These are phyloP conservation scores for Flaveria bidentis DNA, from an alignment of 129 eudicot genomes.

Conservation along the genomic window DNA sequence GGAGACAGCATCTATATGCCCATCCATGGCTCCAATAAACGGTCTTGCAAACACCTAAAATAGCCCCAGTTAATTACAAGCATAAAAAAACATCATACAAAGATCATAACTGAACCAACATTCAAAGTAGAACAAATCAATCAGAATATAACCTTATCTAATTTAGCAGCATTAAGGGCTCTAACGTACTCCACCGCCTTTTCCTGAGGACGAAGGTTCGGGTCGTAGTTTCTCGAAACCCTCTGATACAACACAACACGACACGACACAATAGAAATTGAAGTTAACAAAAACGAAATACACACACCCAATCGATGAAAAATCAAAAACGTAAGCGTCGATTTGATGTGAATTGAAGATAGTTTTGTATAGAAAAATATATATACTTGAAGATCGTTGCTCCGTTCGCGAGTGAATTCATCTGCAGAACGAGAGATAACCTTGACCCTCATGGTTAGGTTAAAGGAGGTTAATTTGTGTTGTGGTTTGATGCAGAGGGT, in stretches of 20 bases:
- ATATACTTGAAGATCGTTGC: slow-evolving; percentile 92
- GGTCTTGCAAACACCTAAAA: slow-evolving; percentile 86
- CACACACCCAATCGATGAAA: not conserved
- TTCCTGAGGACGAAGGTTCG: slow-evolving; percentile 82
- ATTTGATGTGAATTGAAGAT: too few relatives aligned
- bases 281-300: not conserved
- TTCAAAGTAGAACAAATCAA: not conserved
- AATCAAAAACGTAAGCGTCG: not conserved
- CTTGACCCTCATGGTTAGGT: slow-evolving; percentile 73
- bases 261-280: not conserved
- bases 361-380: too few relatives aligned
- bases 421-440: slow-evolving; percentile 86
- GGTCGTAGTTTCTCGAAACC: slow-evolving; percentile 78
- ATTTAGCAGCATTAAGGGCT: slow-evolving; percentile 90
- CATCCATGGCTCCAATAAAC: slow-evolving; percentile 94
- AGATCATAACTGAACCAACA: not conserved
- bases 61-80: not conserved
- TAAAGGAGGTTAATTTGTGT: not conserved
- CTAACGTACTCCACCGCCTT: slow-evolving; percentile 93
- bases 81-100: not conserved
- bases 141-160: slow-evolving; percentile 61
- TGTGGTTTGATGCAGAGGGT: too few relatives aligned
- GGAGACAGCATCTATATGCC: slow-evolving; percentile 76
- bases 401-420: slow-evolving; percentile 89
- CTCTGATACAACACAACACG: slow-evolving; percentile 39